Conservation (phyloP, 192 early-diverging fungal genomes). For the Coemansia sp. region DNA sequence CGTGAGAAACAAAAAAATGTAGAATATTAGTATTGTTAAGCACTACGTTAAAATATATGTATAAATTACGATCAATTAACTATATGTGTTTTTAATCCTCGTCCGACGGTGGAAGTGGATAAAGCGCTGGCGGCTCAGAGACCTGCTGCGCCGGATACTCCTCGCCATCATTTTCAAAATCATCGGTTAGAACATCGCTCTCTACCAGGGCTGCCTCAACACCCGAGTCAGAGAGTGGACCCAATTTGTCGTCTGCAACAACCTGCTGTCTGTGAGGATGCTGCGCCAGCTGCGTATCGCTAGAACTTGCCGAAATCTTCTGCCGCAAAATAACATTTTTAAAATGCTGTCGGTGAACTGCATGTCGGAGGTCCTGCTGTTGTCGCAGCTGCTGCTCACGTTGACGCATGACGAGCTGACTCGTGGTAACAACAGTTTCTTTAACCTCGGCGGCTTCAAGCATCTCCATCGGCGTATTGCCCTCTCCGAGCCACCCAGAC, state of each 20-base stretch:
- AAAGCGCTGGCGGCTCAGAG: conserved; percentile 32
- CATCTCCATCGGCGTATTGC: conserved; percentile 45
- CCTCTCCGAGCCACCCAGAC: conserved; percentile 45
- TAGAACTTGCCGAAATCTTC: not conserved
- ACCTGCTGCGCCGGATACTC: conserved; percentile 4
- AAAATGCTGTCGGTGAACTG: conserved; percentile 7
- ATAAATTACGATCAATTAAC: too few relatives aligned
- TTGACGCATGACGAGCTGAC: conserved; percentile 44
- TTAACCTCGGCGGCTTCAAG: conserved; percentile 35
- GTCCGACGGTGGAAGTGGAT: conserved; percentile 39
- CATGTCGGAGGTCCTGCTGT: conserved; percentile 28
- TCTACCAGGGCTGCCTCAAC: not conserved
- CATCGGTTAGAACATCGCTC: not conserved
- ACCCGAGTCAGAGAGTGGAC: conserved; percentile 11
- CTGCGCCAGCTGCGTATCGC: conserved; percentile 6
- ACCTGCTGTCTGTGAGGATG: not conserved
- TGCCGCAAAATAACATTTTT: conserved; percentile 5
- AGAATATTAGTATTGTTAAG: not conserved
- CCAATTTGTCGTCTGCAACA: not conserved
- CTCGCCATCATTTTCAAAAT: not conserved
- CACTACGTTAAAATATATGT: not conserved
- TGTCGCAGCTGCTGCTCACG: conserved; percentile 41
- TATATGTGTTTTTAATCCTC: conserved; percentile 11
- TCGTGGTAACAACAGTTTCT: conserved; percentile 43
- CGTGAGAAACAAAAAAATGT: not conserved